Conservation (phyloP, 202 grass and related monocot genomes). For the Zoysia matrella region DNA sequence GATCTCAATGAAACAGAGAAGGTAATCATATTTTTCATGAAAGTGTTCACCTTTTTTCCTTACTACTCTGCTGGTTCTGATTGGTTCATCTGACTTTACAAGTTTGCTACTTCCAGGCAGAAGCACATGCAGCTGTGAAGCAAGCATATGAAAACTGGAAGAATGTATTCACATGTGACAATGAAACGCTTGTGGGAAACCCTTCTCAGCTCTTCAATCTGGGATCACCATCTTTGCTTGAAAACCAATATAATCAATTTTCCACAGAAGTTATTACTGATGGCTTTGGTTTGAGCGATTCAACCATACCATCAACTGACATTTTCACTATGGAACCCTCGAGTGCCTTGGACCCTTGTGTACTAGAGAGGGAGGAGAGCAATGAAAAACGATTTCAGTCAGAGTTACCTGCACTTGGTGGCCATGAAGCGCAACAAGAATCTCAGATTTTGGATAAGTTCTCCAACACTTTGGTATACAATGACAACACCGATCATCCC, state of each 20-base stretch:
- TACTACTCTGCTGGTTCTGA: background rate
- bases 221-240: slow-evolving; percentile 46
- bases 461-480: slow-evolving; percentile 58
- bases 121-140: slow-evolving; percentile 67
- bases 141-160: slow-evolving; percentile 80
- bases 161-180: slow-evolving; percentile 59
- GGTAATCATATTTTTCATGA: slow-evolving; percentile 49
- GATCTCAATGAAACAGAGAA: slow-evolving; percentile 68
- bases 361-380: slow-evolving; percentile 38
- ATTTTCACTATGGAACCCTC: slow-evolving; percentile 62
- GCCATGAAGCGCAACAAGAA: slow-evolving; percentile 25
- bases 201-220: slow-evolving; percentile 38
- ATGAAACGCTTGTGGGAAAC: slow-evolving; percentile 46
- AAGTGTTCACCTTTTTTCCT: background rate
- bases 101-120: slow-evolving; percentile 54
- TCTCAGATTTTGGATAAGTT: slow-evolving; percentile 48
- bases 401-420: slow-evolving; percentile 34
- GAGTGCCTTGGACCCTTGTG: slow-evolving; percentile 35
- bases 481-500: slow-evolving; percentile 54
- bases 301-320: slow-evolving; percentile 55
- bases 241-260: slow-evolving; percentile 56
- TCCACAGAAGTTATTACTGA: slow-evolving; percentile 43
- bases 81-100: slow-evolving; percentile 18
- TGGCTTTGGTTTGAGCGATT: slow-evolving; percentile 59
- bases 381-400: slow-evolving; percentile 46